Evolutionary conservation across 2,329 filamentous ascomycete genomes (phyloP).

Genomic region (Hortaea sp.): DNA sequence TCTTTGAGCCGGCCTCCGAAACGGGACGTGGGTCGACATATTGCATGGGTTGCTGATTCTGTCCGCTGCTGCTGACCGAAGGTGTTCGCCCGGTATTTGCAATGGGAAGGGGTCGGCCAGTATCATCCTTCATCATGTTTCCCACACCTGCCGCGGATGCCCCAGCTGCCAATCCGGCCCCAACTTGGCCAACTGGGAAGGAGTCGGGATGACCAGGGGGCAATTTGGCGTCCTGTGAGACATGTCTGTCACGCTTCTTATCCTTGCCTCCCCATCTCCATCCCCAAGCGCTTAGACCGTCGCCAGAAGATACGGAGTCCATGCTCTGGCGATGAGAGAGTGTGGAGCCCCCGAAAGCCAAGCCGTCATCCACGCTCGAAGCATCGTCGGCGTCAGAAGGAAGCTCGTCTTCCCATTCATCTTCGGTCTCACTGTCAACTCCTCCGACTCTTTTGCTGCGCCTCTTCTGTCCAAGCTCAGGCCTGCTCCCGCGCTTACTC

Average conservation of each 20-base stretch:
- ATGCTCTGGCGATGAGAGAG: slow-evolving; percentile 34
- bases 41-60: slow-evolving; percentile 41
- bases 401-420: slow-evolving; percentile 47
- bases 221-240: slow-evolving; percentile 4
- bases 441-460: neutral
- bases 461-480: slow-evolving; percentile 16
- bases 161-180: slow-evolving; percentile 15
- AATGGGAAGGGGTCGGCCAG: slow-evolving; percentile 26
- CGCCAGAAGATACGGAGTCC: slow-evolving; percentile 44
- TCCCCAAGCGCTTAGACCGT: slow-evolving; percentile 41
- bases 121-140: slow-evolving; percentile 15
- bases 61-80: neutral
- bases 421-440: slow-evolving; percentile 34
- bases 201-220: slow-evolving; percentile 6
- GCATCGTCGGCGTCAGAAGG: slow-evolving; percentile 44
- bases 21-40: slow-evolving; percentile 58
- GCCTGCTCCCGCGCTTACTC: slow-evolving; percentile 15
- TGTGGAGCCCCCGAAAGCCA: slow-evolving; percentile 49
- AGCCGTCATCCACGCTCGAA: slow-evolving; percentile 45
- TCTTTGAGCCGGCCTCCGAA: slow-evolving; percentile 46
- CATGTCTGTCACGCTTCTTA: slow-evolving; percentile 27
- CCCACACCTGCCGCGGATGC: neutral
- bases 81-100: neutral
- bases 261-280: slow-evolving; percentile 49
- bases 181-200: slow-evolving; percentile 27